Evolutionary conservation across 306 rosid species (phyloP).

Genomic region (Prunus fruticosa): DNA sequence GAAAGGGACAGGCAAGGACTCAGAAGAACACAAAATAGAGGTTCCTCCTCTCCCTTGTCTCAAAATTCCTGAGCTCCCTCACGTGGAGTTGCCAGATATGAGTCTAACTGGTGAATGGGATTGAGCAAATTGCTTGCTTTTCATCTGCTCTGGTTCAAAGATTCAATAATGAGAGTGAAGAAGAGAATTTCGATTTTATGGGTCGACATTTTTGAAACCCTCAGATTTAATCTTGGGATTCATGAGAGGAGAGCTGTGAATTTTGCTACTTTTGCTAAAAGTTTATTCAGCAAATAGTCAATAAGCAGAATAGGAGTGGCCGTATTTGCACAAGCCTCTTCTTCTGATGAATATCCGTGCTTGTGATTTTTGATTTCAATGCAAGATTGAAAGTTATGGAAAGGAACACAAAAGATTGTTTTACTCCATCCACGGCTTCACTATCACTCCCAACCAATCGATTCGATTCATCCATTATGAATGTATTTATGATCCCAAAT

Average conservation of each 20-base stretch:
- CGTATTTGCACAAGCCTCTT: neutral
- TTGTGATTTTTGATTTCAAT: neutral
- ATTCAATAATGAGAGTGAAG: neutral
- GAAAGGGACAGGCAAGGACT: constrained; percentile 31
- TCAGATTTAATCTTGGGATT: too few relatives aligned
- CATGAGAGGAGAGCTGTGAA: too few relatives aligned
- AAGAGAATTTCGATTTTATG: too few relatives aligned
- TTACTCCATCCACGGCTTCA: too few relatives aligned
- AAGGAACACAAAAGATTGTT: neutral
- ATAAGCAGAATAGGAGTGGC: neutral
- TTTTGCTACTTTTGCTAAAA: too few relatives aligned
- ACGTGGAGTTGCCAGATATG: constrained; percentile 27
- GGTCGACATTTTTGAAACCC: too few relatives aligned
- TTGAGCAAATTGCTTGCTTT: neutral
- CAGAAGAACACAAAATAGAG: constrained; percentile 16
- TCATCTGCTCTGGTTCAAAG: neutral
- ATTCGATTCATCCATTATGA: too few relatives aligned
- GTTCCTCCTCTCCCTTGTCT: constrained; percentile 34
- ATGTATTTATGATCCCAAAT: too few relatives aligned
- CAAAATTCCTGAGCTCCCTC: constrained; percentile 40
- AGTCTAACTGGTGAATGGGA: constrained; percentile 13
- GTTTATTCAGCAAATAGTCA: too few relatives aligned
- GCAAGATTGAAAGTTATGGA: neutral
- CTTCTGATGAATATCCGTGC: neutral
- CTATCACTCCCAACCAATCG: too few relatives aligned